Conservation (phyloP, 2,329 filamentous ascomycete species). For the Graphilbum fragrans region DNA sequence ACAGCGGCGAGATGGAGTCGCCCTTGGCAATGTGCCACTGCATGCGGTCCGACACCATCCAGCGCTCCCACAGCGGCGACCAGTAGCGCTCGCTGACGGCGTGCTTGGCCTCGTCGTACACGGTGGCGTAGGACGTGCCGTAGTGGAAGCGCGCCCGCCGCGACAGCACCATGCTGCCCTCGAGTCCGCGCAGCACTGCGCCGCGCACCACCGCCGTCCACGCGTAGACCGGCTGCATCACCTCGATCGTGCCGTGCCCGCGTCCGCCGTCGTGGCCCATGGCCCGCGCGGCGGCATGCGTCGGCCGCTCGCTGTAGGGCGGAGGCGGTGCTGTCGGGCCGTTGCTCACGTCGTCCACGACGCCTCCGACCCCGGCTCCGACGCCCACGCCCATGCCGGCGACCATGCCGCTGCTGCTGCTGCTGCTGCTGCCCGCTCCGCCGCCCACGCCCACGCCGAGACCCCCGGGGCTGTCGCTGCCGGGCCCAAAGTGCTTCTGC, state of each 20-base stretch:
- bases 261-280: not conserved
- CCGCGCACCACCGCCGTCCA: conserved; percentile 74
- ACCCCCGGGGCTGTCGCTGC: conserved; percentile 14
- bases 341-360: not conserved
- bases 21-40: conserved; percentile 79
- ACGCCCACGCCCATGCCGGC: not conserved
- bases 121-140: conserved; percentile 69
- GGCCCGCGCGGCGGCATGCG: conserved; percentile 34
- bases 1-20: conserved; percentile 60
- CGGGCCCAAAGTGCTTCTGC: conserved; percentile 58
- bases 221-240: conserved; percentile 72
- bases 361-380: not conserved
- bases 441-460: not conserved
- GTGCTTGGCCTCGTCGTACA: conserved; percentile 67
- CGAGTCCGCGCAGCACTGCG: conserved; percentile 61
- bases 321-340: conserved; percentile 30
- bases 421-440: conserved; percentile 16
- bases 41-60: conserved; percentile 77
- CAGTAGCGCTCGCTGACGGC: conserved; percentile 63
- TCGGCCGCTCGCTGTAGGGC: conserved; percentile 58
- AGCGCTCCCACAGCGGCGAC: conserved; percentile 68
- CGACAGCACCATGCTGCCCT: conserved; percentile 69
- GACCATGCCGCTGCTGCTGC: not conserved
- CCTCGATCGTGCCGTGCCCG: conserved; percentile 43
- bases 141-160: conserved; percentile 66